Evolutionary conservation across 805 yeast species (phyloP), one percentile per base, ranked within the genome.

Genomic region (Candida verbasci): DNA sequence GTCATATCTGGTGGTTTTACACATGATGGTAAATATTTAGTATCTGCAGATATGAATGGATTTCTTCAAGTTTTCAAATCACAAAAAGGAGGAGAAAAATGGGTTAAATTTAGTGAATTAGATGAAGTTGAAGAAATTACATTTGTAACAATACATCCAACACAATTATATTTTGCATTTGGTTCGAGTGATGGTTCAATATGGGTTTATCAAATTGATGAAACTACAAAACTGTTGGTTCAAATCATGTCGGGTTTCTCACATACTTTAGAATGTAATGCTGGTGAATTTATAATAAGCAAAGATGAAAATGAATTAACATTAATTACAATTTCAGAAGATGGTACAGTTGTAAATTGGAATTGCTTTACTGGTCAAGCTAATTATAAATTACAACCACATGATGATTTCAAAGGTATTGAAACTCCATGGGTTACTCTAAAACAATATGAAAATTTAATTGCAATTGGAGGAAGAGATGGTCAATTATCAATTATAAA

Each of bases 11-110:
- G 93, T 35, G 87, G 80, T 0, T 93, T 93, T 60, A 80, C 95
- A 1, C 60, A 68, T 24, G 93, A 86, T 51, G 99, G 97, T 17
- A 71, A 77, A 30, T 88, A 68, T 51, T 67, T 86, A 29, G 72
- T 93, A 9, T 83, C 96, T 5, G 97, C 91, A 26, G 99, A 94
- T 61, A 93, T 93, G 99, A 80, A 80, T 37, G 97, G 98, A 37
- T 78, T 78, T 49, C 70, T 91, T 21, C 70, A 85, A 48, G 77
- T 88, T 11, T 85, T 81, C 65, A 76, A 78, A 53, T 65, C 89
- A 6, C 58, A 72, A 31, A 81, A 82, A 49, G 82, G 82, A 30
- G 96, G 95, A 20, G 87, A 89, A 56, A 75, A 76, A 39, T 91
- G 97, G 97, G 71, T 68, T 43, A 62, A 74, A 48, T 66, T 74